Evolutionary conservation across 2,329 filamentous ascomycete genomes (phyloP), one percentile per base, ranked within the genome.

Genomic region (Zopfia rhizophila): DNA sequence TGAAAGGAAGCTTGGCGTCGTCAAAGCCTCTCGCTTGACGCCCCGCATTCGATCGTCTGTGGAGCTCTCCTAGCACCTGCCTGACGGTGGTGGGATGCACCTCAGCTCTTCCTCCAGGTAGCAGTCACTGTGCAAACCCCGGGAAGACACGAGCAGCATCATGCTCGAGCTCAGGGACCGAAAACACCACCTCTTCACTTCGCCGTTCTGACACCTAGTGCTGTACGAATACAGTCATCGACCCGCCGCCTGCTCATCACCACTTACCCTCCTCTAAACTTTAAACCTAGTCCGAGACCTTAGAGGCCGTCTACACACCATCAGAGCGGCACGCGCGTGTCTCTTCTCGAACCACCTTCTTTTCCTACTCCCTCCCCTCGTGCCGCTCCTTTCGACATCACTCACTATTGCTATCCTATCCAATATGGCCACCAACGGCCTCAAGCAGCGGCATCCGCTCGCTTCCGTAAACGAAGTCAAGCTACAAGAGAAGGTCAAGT

Each of bases 381-480:
- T 32, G 7, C 30, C 29, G 8, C 47, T 37, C 25, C 37, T 36
- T 33, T 11, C 23, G 29, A 19, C 38, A 38, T 28, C 36, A 40
- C 22, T 11, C 13, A 10, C 42, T 7, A 21, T 24, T n/a, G 18
- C 25, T 38, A 50, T 50, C 39, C 48, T 30, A 21, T 33, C 50
- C 40, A 56, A 39, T 47, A 70, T 66, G 63, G 55, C 62, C 8
- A 51, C 57, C 55, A 47, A 65, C 38, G 58, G 61, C 54, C 55
- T 69, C 51, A 61, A 53, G 49, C 63, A 65, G 53, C 65, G 69
- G 14, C 61, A 66, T 53, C 61, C 63, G 51, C 53, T 64, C 25
- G 38, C 58, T 38, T 60, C 63, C 55, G 56, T 55, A 11, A 48
- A 55, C 16, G 35, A 48, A 42, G 45, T 43, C 29, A 45, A 40